Conservation (phyloP, 2,329 filamentous ascomycete genomes). For the Ceratocystiopsis brevicomis region DNA sequence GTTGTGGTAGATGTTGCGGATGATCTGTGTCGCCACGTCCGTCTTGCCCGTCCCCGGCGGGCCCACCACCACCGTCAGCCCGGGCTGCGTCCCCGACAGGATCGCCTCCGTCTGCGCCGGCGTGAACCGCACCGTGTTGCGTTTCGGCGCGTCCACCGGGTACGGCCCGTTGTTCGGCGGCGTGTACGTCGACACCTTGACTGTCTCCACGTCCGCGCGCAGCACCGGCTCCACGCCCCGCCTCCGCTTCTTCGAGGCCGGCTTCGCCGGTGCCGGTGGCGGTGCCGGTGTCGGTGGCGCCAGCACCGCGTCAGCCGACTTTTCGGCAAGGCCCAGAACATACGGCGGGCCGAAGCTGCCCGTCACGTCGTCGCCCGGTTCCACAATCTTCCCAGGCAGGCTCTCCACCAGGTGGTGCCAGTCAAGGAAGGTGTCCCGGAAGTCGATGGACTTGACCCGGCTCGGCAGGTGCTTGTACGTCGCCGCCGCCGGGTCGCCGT, state of each 20-base stretch:
- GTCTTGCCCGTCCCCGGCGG: conserved; percentile 96
- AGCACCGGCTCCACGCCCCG: conserved; percentile 53
- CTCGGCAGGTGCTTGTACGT: conserved; percentile 70
- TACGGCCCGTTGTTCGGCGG: conserved; percentile 82
- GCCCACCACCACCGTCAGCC: conserved; percentile 81
- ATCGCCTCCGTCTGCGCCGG: conserved; percentile 84
- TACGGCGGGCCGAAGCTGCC: conserved; percentile 76
- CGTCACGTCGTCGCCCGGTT: conserved; percentile 52
- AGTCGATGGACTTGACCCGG: conserved; percentile 63
- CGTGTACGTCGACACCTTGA: conserved; percentile 79
- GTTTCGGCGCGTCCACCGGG: conserved; percentile 60
- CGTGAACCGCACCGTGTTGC: conserved; percentile 76
- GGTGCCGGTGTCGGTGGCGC: too few species aligned
- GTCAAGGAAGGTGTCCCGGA: conserved; percentile 82
- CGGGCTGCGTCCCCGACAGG: conserved; percentile 81
- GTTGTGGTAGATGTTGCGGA: conserved; percentile 97
- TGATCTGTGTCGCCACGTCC: conserved; percentile 96
- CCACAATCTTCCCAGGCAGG: conserved; percentile 69
- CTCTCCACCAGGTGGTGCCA: conserved; percentile 89
- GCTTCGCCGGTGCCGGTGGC: conserved; percentile 27
- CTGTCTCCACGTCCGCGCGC: conserved; percentile 41
- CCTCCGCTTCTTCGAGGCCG: conserved; percentile 64
- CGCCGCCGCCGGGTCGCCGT: conserved; percentile 78
- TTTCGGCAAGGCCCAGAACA: conserved; percentile 50
- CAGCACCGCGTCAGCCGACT: conserved; percentile 17